These are phyloP conservation scores for Auriscalpium microsporum DNA, from an alignment of 768 basidiomycete species.

Conservation along the genomic window DNA sequence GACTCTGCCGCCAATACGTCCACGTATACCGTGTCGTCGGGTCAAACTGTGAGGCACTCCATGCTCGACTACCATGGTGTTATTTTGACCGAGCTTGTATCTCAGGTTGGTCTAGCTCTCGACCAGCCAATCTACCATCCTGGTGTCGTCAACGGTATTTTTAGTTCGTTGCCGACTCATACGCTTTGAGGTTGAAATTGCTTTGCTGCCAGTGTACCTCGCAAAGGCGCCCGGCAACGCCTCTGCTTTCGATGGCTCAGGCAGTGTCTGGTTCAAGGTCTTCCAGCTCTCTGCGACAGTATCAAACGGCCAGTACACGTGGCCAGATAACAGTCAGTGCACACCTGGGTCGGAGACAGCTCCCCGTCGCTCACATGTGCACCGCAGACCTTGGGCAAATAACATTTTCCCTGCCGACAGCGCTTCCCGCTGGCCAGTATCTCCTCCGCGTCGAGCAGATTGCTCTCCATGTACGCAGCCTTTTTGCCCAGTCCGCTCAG, in stretches of 20 bases:
- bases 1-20: no score
- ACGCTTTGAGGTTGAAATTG: no score
- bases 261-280: conserved; percentile 4
- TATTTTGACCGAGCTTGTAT: no score
- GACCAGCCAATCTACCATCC: no score
- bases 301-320: not conserved
- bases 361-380: not conserved
- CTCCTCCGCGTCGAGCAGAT: conserved; percentile 20
- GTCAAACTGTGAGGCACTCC: no score
- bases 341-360: no score
- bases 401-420: conserved; percentile 24
- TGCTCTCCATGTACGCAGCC: conserved; percentile 20
- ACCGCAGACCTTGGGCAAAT: conserved; percentile 1
- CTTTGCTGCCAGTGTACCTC: not conserved
- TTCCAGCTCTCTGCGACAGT: not conserved
- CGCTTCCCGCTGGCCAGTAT: conserved; percentile 26
- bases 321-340: no score
- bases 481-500: conserved; percentile 7
- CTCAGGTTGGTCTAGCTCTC: no score
- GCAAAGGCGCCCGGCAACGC: not conserved
- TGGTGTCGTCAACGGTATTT: no score
- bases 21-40: no score
- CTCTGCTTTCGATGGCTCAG: not conserved
- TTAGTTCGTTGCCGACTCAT: no score
- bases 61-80: no score